Evolutionary conservation across 2,329 filamentous ascomycete genomes (phyloP).

Genomic region (Epichloe sp.): DNA sequence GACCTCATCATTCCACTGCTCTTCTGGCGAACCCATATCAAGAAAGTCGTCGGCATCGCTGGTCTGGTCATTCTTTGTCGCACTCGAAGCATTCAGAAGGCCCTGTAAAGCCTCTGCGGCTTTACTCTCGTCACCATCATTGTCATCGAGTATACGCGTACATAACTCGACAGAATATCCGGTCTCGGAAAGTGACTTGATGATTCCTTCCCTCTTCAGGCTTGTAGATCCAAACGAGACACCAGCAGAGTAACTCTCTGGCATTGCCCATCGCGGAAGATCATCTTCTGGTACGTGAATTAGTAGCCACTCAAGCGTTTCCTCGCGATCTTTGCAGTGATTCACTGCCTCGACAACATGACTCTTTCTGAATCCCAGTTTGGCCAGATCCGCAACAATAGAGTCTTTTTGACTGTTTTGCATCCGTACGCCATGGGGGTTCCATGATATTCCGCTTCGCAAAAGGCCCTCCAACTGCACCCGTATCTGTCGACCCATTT

Average conservation of each 20-base stretch:
- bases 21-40: constrained; percentile 38
- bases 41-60: constrained; percentile 28
- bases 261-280: constrained; percentile 81
- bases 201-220: constrained; percentile 64
- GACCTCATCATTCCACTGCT: constrained; percentile 77
- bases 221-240: constrained; percentile 76
- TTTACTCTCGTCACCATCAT: constrained; percentile 56
- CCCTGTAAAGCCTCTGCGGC: constrained; percentile 72
- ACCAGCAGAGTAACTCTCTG: constrained; percentile 82
- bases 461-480: constrained; percentile 69
- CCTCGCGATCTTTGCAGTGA: constrained; percentile 82
- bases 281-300: constrained; percentile 97
- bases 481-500: constrained; percentile 76
- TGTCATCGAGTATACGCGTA: constrained; percentile 59
- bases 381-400: constrained; percentile 60
- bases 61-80: constrained; percentile 2
- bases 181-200: constrained; percentile 67
- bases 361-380: constrained; percentile 76
- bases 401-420: constrained; percentile 38
- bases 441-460: constrained; percentile 72
- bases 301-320: constrained; percentile 88
- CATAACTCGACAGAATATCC: constrained; percentile 83
- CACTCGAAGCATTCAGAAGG: constrained; percentile 18
- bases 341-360: constrained; percentile 80
- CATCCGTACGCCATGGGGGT: constrained; percentile 62